Evolutionary conservation across 192 early-diverging fungal species (phyloP).

Genomic region (Podila epicladia): DNA sequence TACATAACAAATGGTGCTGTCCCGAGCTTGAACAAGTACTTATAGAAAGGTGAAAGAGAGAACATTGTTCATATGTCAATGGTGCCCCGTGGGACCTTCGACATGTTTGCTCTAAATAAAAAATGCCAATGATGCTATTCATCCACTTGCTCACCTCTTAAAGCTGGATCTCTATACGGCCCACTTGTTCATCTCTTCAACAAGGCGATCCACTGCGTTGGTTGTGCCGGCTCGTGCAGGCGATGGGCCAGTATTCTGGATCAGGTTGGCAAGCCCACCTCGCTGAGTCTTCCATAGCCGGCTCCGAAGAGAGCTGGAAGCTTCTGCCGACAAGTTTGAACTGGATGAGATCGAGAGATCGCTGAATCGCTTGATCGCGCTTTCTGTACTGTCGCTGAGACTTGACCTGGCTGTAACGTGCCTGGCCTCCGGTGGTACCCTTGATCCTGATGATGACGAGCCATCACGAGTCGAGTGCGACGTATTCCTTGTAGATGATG

Average conservation of each 20-base stretch:
- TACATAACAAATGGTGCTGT: no score
- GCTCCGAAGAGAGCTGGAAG: not conserved
- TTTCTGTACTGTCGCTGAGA: not conserved
- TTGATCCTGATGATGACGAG: not conserved
- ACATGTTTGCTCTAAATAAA: no score
- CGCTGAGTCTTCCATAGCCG: constrained; percentile 28
- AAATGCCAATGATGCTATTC: no score
- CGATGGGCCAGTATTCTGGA: not conserved
- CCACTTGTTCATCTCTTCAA: constrained; percentile 54
- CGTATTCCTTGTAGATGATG: not conserved
- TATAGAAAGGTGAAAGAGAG: no score
- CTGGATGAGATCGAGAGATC: constrained; percentile 4
- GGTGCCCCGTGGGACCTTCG: no score
- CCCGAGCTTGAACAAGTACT: no score
- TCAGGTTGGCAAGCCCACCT: constrained; percentile 29
- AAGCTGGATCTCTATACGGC: constrained; percentile 13
- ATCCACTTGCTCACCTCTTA: not conserved
- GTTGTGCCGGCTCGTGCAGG: not conserved
- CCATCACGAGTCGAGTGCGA: not conserved
- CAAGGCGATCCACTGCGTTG: constrained; percentile 32
- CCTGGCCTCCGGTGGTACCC: not conserved
- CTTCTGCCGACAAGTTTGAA: not conserved
- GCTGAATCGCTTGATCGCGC: not conserved
- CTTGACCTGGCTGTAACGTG: no score
- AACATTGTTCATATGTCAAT: no score